Base-by-base conservation (phyloP, 192 early-diverging fungal species). In the Phlyctochytrium planicorne region DNA sequence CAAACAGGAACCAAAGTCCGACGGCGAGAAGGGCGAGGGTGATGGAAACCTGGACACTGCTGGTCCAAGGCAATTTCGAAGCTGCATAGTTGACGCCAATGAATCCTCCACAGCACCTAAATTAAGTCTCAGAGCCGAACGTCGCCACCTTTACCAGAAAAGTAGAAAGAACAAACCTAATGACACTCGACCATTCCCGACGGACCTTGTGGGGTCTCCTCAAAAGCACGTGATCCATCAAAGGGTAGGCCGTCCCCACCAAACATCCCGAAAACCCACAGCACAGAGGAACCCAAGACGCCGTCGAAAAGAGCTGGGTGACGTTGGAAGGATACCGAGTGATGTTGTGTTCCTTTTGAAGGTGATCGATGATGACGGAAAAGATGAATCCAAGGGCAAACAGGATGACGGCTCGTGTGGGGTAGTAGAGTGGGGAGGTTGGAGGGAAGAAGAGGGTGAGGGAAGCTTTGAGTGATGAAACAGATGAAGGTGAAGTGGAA, bases 1-100 rank as follows among this genome's bases (percentile, higher is more conserved):
- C 90, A 82, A 91, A 91, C 31, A 89, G 56, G 67, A 89, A 84
- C 90, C 90, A 91, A 31, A 90, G 66, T 32, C 76, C 88, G 14
- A 86, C 59, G 27, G 83, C 80, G 24, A 88, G 80, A 34, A 91
- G 34, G 0, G 80, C 80, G 29, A 87, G 60, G 20, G 84, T 82
- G 20, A 85, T 69, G 33, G 80, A 88, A 17, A 89, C 82, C 56
- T 90, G 88, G 24, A 82, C 53, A 60, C 71, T 77, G 68, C 75
- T 80, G 1, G 77, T 82, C 86, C 84, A 87, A 2, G 87, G 74
- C 14, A 90, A 64, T 71, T 89, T 89, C 55, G 84, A 75, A 0
- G 85, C 80, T 50, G 89, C 89, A 67, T 89, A 89, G 31, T 84
- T 84, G 16, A 89, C 82, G 0, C 86, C 86, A 60, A 84, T 79